These are phyloP conservation scores for Starmerella cellae DNA, from an alignment of 805 yeast species.

Conservation along the genomic window DNA sequence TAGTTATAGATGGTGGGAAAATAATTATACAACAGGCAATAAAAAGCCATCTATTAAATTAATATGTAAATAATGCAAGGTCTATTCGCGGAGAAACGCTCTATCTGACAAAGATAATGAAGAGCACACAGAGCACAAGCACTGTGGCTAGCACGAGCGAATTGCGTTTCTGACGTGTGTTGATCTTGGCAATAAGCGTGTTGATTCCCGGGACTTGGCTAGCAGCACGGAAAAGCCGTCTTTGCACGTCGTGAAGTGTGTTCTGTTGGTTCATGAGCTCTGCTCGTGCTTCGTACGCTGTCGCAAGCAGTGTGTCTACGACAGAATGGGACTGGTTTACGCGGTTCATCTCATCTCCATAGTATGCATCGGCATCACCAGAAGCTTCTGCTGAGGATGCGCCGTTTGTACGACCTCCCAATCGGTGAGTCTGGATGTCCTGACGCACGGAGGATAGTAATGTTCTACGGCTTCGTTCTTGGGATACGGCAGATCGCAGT, in stretches of 20 bases:
- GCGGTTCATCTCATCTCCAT: slow-evolving; percentile 61
- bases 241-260: slow-evolving; percentile 48
- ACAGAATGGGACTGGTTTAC: slow-evolving; percentile 59
- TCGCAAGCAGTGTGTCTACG: slow-evolving; percentile 68
- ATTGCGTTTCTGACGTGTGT: slow-evolving; percentile 79
- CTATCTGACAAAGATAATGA: slow-evolving; percentile 48
- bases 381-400: slow-evolving; percentile 22
- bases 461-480: slow-evolving; percentile 66
- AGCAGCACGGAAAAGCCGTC: slow-evolving; percentile 46
- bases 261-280: slow-evolving; percentile 63
- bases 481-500: slow-evolving; percentile 44
- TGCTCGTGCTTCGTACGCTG: slow-evolving; percentile 82
- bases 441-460: slow-evolving; percentile 61
- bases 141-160: slow-evolving; percentile 68
- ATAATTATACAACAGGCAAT: too few relatives aligned
- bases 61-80: too few relatives aligned
- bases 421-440: slow-evolving; percentile 61
- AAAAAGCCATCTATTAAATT: too few relatives aligned
- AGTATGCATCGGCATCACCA: slow-evolving; percentile 49
- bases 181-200: slow-evolving; percentile 60
- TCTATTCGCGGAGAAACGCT: too few relatives aligned
- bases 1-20: too few relatives aligned
- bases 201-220: slow-evolving; percentile 73
- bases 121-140: slow-evolving; percentile 56
- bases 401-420: slow-evolving; percentile 7